Base-by-base conservation (phyloP, 2,329 filamentous ascomycete species). In the Aspergillus jensenii region DNA sequence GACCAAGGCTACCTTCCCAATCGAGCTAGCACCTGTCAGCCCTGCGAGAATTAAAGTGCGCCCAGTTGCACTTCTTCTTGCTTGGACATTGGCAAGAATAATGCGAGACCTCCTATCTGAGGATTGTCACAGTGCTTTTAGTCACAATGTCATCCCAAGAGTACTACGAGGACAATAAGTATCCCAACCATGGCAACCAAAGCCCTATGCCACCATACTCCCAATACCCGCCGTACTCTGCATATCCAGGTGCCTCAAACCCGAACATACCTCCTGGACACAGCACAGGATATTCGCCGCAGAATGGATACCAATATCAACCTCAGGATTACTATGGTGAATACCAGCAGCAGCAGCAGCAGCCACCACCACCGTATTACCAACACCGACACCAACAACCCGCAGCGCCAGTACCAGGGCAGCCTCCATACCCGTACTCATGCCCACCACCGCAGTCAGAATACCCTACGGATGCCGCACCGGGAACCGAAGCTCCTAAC, bases 381-480 rank as follows among this genome's bases (percentile, higher is more conserved):
- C 21, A 53, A n/a, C 15, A 41, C n/a, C 21, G 39, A n/a, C 15
- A 37, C 41, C 27, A 43, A 8, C 23, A 44, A 37, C 25, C 41
- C 25, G 12, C 25, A 15, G 4, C 41, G 4, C 40, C 50, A 52
- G 7, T 25, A 15, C 15, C 23, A 23, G 39, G 8, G 25, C 40
- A 45, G 5, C 3, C 15, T 19, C 45, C 45, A 27, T 45, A 37
- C 17, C 31, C n/a, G 14, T 53, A 52, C 17, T 9, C 25, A 31
- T 23, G 43, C 15, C 19, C 25, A 8, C 12, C 40, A 11, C 51
- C 49, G 14, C 47, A 15, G 35, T 37, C 35, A 14, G 21, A 46
- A 62, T 62, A 58, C 50, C 52, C 51, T 12, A 25, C 49, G 12
- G 50, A 72, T 45, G 73, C 12, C 21, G 21, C 74, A 0, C 71